phyloP scores from a whole-genome alignment of 2,329 filamentous ascomycete species.

The Penicillium sp. region DNA sequence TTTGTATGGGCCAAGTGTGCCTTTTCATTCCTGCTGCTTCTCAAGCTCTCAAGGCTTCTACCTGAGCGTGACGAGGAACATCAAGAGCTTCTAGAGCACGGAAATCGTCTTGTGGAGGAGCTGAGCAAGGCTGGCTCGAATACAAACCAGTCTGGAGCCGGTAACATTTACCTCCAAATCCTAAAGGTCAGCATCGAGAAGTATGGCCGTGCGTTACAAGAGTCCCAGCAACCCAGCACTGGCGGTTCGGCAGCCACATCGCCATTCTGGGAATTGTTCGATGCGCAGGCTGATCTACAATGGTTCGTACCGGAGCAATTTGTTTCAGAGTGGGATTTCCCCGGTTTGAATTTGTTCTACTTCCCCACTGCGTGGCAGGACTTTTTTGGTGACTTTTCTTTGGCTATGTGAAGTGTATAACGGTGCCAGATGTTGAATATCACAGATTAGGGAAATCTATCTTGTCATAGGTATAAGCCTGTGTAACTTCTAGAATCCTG shows the following conservation, averaged over 20 bases:
- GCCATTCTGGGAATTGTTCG: slow-evolving; percentile 36
- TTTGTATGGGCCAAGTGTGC: slow-evolving; percentile 60
- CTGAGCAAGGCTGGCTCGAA: slow-evolving; percentile 35
- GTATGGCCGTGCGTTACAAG: slow-evolving; percentile 46
- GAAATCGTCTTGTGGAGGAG: slow-evolving; percentile 45
- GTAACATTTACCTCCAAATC: slow-evolving; percentile 52
- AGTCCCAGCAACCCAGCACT: slow-evolving; percentile 26
- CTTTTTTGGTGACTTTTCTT: slow-evolving; percentile 47
- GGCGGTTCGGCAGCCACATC: slow-evolving; percentile 17
- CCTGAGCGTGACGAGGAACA: slow-evolving; percentile 43
- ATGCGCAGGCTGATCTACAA: slow-evolving; percentile 50
- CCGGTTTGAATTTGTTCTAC: slow-evolving; percentile 53
- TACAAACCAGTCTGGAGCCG: slow-evolving; percentile 38
- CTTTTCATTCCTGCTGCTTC: slow-evolving; percentile 55
- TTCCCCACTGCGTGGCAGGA: slow-evolving; percentile 49
- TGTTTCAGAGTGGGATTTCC: slow-evolving; percentile 59
- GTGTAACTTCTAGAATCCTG: slow-evolving; percentile 8
- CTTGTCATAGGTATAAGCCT: slow-evolving; percentile 4
- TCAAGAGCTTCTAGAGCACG: slow-evolving; percentile 44
- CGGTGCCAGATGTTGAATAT: neutral
- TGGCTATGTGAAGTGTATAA: slow-evolving; percentile 20
- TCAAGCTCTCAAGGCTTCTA: slow-evolving; percentile 53
- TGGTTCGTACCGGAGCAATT: slow-evolving; percentile 56
- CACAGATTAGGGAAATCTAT: slow-evolving; percentile 1
- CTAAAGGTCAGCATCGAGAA: slow-evolving; percentile 52